Evolutionary conservation across 352 stramenopile species (phyloP).

Genomic region (Phytophthora macrochlamydospora): DNA sequence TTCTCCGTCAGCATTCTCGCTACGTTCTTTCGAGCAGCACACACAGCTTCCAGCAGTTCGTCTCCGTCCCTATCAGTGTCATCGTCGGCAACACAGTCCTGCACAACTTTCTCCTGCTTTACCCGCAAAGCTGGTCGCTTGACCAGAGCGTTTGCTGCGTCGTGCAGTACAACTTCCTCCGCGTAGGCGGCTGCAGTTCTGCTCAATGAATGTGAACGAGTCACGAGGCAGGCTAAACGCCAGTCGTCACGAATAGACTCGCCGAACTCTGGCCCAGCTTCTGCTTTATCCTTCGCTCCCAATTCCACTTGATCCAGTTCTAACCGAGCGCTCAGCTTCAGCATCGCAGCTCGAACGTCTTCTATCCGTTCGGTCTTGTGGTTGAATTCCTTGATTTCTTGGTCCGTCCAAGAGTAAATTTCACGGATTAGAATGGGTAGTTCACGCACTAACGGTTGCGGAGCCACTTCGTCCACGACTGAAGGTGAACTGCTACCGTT

Average conservation of each 20-base stretch:
- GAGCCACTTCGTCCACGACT: neutral
- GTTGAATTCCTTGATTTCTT: conserved; percentile 51
- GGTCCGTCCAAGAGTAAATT: conserved; percentile 51
- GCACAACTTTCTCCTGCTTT: neutral
- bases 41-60: conserved; percentile 16
- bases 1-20: conserved; percentile 9
- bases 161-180: conserved; percentile 52
- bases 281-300: conserved; percentile 5
- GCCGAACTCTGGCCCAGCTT: conserved; percentile 3
- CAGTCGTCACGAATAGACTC: conserved; percentile 17
- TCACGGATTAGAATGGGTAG: conserved; percentile 27
- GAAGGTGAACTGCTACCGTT: neutral
- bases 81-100: neutral
- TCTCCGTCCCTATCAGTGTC: neutral
- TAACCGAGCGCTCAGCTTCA: conserved; percentile 34
- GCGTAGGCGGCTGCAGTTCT: conserved; percentile 26
- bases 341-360: conserved; percentile 44
- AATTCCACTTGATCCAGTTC: conserved; percentile 14
- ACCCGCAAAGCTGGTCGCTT: conserved; percentile 41
- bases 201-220: conserved; percentile 24
- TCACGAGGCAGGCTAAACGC: conserved; percentile 11
- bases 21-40: conserved; percentile 12
- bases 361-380: conserved; percentile 49
- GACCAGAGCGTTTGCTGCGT: conserved; percentile 49
- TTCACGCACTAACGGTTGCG: neutral